Evolutionary conservation across 257 asterid genomes (phyloP).

Genomic region (Paraleonurus japonicus): DNA sequence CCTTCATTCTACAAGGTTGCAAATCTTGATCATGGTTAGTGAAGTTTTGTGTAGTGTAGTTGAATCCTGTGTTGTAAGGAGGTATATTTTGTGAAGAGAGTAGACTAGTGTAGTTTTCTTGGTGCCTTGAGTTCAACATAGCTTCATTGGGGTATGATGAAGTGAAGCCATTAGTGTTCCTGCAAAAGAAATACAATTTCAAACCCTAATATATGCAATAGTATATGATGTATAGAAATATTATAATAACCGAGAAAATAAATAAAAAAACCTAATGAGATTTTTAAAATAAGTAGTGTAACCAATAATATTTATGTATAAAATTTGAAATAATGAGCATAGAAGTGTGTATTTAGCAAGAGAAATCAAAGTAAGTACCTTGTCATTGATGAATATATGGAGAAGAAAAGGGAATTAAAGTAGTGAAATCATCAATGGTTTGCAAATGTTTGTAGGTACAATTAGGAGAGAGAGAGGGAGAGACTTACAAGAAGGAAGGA

Average conservation of each 20-base stretch:
- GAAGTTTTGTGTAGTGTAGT: conserved; percentile 13
- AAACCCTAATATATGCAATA: too few species aligned
- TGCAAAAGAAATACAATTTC: conserved; percentile 1
- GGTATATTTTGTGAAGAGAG: conserved; percentile 32
- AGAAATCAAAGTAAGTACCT: conserved; percentile 7
- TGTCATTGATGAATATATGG: conserved; percentile 30
- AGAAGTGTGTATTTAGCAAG: neutral
- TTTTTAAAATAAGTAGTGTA: neutral
- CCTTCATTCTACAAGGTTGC: conserved; percentile 42
- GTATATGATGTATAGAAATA: too few species aligned
- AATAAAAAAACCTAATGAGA: conserved; percentile 2
- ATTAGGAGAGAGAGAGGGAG: conserved; percentile 33
- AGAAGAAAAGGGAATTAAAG: too few species aligned
- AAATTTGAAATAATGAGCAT: neutral
- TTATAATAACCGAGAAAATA: neutral
- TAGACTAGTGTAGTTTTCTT: neutral
- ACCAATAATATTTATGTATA: too few species aligned
- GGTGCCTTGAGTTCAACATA: conserved; percentile 22
- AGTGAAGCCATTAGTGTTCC: conserved; percentile 34
- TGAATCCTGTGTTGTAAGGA: conserved; percentile 52
- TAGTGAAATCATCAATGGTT: neutral
- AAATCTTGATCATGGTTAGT: conserved; percentile 25
- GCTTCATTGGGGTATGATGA: conserved; percentile 28
- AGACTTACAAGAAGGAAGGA: conserved; percentile 57
- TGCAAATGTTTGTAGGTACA: too few species aligned